Conservation (phyloP, 345 rosid species). For the Reutealis trisperma region DNA sequence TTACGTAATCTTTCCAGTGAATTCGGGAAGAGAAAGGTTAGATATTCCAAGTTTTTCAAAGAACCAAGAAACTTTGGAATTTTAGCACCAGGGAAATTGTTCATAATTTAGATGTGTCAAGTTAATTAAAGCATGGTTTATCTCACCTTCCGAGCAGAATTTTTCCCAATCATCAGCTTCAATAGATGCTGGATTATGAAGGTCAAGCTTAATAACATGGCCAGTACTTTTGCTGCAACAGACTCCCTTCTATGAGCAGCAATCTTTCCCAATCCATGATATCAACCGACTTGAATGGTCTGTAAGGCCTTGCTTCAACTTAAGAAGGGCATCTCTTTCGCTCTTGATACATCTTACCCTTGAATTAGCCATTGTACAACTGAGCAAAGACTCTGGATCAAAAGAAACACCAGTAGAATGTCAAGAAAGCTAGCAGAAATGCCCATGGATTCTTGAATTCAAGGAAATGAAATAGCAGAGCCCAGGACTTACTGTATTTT, state of each 20-base stretch:
- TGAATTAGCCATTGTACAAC: neutral
- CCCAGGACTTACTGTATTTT: too few relatives aligned
- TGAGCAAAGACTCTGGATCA: neutral
- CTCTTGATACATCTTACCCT: constrained; percentile 10
- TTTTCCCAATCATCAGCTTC: too few relatives aligned
- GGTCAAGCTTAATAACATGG: constrained; percentile 40
- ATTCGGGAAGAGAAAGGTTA: too few relatives aligned
- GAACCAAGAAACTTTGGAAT: too few relatives aligned
- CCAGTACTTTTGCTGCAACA: constrained; percentile 33
- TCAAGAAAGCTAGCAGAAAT: too few relatives aligned
- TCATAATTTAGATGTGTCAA: too few relatives aligned
- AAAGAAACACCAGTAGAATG: neutral
- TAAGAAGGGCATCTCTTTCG: constrained; percentile 45
- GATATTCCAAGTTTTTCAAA: too few relatives aligned
- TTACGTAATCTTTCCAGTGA: too few relatives aligned
- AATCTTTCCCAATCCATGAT: constrained; percentile 52
- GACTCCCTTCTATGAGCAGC: constrained; percentile 51
- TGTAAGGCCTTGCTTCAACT: constrained; percentile 36
- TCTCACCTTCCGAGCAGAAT: neutral
- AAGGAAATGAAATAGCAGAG: too few relatives aligned
- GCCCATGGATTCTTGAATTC: too few relatives aligned
- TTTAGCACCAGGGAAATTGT: too few relatives aligned
- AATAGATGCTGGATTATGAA: constrained; percentile 17
- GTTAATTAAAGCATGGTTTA: neutral
- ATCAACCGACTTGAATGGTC: constrained; percentile 45